Conservation (phyloP, 148 eudicot genomes). For the Euryodendron excelsum region DNA sequence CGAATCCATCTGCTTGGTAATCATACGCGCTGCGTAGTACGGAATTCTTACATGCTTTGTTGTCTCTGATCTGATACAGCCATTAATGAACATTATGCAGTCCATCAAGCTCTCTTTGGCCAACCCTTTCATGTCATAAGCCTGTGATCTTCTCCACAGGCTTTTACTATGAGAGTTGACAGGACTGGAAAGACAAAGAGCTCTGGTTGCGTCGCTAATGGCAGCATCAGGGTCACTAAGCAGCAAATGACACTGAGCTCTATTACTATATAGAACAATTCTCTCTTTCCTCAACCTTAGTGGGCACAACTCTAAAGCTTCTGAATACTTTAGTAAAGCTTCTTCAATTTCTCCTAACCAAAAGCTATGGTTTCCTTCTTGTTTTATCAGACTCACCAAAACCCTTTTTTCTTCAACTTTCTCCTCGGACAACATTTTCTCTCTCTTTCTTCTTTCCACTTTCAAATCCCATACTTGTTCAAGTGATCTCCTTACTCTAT, state of each 20-base stretch:
- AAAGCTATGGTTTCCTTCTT: constrained; percentile 65
- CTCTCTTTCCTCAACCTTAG: constrained; percentile 64
- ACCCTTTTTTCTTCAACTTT: constrained; percentile 44
- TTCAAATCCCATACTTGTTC: constrained; percentile 60
- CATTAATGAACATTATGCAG: constrained; percentile 62
- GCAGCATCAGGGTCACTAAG: constrained; percentile 47
- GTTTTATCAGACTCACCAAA: constrained; percentile 48
- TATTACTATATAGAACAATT: constrained; percentile 70
- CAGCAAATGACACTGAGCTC: constrained; percentile 75
- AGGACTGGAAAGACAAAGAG: constrained; percentile 56
- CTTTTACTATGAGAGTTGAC: constrained; percentile 66
- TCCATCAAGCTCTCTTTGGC: constrained; percentile 87
- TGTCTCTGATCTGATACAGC: constrained; percentile 22
- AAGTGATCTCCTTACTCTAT: constrained; percentile 32
- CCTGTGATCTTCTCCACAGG: constrained; percentile 92
- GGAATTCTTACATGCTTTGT: constrained; percentile 40
- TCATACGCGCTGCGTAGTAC: constrained; percentile 57
- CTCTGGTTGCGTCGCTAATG: constrained; percentile 74
- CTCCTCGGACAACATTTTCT: constrained; percentile 43
- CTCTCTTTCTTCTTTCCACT: constrained; percentile 56
- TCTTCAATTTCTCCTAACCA: constrained; percentile 52
- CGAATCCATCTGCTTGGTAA: constrained; percentile 67
- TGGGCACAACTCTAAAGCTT: constrained; percentile 70
- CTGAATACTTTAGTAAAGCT: constrained; percentile 53
- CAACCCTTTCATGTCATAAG: constrained; percentile 79